Evolutionary conservation across 306 rosid genomes (phyloP).

Genomic region (Cicer judaicum): DNA sequence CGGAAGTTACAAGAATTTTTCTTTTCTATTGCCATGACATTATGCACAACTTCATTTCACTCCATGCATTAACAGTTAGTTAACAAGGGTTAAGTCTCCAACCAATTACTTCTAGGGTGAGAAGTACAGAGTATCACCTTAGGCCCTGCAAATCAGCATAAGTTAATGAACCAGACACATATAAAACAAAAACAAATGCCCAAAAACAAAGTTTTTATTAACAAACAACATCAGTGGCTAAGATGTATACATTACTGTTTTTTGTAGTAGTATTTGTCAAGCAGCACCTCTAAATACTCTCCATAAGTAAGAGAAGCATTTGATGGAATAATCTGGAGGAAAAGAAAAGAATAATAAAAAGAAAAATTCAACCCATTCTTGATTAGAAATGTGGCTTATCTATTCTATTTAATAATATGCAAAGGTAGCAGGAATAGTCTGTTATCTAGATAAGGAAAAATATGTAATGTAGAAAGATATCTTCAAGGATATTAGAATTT

Average conservation of each 20-base stretch:
- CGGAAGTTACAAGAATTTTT: background rate
- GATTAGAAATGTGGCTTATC: background rate
- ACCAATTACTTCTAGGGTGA: slow-evolving; percentile 24
- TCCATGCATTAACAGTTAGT: slow-evolving; percentile 26
- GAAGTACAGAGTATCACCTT: background rate
- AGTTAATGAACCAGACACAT: slow-evolving; percentile 1
- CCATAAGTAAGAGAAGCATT: slow-evolving; percentile 76
- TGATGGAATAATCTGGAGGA: slow-evolving; percentile 70
- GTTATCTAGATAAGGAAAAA: slow-evolving; percentile 14
- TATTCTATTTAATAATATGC: background rate
- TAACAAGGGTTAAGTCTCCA: slow-evolving; percentile 9
- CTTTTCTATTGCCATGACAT: slow-evolving; percentile 22
- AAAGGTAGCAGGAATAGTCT: slow-evolving; percentile 8
- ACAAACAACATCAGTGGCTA: slow-evolving; percentile 12
- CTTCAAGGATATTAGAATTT: slow-evolving; percentile 19
- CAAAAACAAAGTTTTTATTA: slow-evolving; percentile 18
- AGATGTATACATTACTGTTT: slow-evolving; percentile 45
- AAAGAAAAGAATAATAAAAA: background rate
- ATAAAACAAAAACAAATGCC: slow-evolving; percentile 29
- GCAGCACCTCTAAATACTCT: slow-evolving; percentile 87
- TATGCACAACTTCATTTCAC: slow-evolving; percentile 23
- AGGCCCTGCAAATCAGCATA: slow-evolving; percentile 40
- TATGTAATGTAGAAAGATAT: slow-evolving; percentile 9
- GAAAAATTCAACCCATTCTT: slow-evolving; percentile 16
- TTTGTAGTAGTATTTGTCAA: slow-evolving; percentile 81